Base-by-base conservation (phyloP, 352 stramenopile genomes). In the Salisapilia sapeloensis region DNA sequence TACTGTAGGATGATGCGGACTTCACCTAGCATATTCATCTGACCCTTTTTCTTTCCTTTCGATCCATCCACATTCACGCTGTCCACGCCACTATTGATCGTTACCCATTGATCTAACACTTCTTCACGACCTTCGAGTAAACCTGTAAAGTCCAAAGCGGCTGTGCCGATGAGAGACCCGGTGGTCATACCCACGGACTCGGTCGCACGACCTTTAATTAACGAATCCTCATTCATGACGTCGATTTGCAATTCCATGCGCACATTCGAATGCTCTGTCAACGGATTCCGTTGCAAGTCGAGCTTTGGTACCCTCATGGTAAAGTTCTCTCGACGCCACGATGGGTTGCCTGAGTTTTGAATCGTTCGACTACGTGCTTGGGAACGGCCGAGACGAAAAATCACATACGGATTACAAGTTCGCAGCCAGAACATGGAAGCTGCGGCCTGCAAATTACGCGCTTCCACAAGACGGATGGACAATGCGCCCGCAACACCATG, bases 371-470 rank as follows among this genome's bases (percentile, higher is more conserved):
- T 80, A 30, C 71, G 71, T 17, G 52, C 43, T 31, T 53, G 76
- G 38, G 76, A 56, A 43, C 78, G 79, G 24, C 71, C 71, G 17
- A 82, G 38, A 24, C 71, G 67, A 43, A 86, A 86, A 40, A 86
- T 86, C 44, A 86, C 64, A 47, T 86, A 86, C 19, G 71, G 67
- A 27, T 83, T 83, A 46, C 71, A 86, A 22, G 64, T 80, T 36
- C 67, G 71, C 28, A 75, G 53, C 60, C 70, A 82, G 43, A 86
- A 86, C 64, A 86, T 80, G 39, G 71, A 83, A 16, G 66, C 46
- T 6, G 59, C 64, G 13, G 67, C 66, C 13, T 56, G 67, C 26
- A 86, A 51, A 44, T 80, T 74, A 18, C 65, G 62, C 22, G 71
- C 71, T 21, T 75, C 67, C 11, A 86, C 50, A 10, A 86, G 46